Evolutionary conservation across 192 early-diverging fungal species (phyloP).

Genomic region (Linnemannia elongata): DNA sequence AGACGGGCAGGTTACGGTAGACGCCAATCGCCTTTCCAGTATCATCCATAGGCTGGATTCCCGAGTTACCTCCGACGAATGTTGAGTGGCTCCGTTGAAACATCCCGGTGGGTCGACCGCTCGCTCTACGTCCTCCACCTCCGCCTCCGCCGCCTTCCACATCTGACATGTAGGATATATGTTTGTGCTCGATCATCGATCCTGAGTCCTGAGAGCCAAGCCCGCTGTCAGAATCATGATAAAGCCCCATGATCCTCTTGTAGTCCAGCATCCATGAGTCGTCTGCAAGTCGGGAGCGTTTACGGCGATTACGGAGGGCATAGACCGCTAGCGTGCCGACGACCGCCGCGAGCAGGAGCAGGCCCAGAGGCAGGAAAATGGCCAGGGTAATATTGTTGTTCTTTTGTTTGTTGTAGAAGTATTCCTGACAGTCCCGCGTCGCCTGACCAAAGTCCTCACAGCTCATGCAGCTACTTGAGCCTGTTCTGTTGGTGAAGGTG

Average conservation of each 20-base stretch:
- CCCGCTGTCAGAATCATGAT: constrained; percentile 38
- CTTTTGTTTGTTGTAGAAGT: constrained; percentile 22
- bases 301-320: constrained; percentile 27
- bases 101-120: constrained; percentile 26
- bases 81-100: constrained; percentile 49
- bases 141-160: background rate
- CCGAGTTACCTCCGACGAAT: constrained; percentile 36
- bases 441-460: constrained; percentile 30
- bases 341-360: constrained; percentile 5
- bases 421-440: constrained; percentile 19
- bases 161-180: background rate
- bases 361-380: constrained; percentile 33
- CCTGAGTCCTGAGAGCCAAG: constrained; percentile 36
- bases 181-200: constrained; percentile 23
- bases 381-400: constrained; percentile 18
- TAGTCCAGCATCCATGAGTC: constrained; percentile 55
- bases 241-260: constrained; percentile 47
- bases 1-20: constrained; percentile 51
- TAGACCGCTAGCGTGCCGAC: background rate
- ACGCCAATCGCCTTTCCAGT: constrained; percentile 47
- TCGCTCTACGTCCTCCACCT: too few species aligned
- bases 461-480: constrained; percentile 24
- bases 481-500: constrained; percentile 28
- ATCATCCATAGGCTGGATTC: constrained; percentile 50
- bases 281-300: constrained; percentile 32